Conservation (phyloP, 2,329 filamentous ascomycete genomes). For the Xylariaceae sp. region DNA sequence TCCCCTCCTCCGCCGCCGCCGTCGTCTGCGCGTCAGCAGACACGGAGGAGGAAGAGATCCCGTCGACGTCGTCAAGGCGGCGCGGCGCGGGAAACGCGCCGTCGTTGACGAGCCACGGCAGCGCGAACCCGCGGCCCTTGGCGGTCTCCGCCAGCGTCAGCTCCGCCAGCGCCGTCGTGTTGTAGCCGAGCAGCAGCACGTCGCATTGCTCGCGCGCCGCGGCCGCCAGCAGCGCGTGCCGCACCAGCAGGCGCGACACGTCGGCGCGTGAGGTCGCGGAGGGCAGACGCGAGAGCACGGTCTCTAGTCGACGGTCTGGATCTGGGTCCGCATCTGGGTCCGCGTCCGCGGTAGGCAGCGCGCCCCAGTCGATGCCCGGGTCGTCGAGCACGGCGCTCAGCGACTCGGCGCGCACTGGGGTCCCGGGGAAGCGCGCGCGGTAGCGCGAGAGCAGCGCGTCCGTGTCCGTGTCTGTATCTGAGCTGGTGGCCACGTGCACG, state of each 20-base stretch:
- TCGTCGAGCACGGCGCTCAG: slow-evolving; percentile 62
- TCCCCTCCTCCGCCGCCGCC: too few species aligned
- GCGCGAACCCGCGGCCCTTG: slow-evolving; percentile 82
- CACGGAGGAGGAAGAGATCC: too few species aligned
- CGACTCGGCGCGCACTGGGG: slow-evolving; percentile 64
- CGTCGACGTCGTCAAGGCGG: slow-evolving; percentile 19
- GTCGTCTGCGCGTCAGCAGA: neutral
- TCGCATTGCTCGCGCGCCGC: slow-evolving; percentile 65
- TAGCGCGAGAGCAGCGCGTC: slow-evolving; percentile 39
- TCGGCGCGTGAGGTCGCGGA: slow-evolving; percentile 79
- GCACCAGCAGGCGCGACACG: slow-evolving; percentile 69
- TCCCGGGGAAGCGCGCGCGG: slow-evolving; percentile 64
- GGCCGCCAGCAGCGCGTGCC: slow-evolving; percentile 69
- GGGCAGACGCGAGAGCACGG: slow-evolving; percentile 62
- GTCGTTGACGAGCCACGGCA: slow-evolving; percentile 83
- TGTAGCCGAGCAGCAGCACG: slow-evolving; percentile 80
- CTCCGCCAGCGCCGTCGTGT: slow-evolving; percentile 84
- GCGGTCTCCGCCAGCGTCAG: slow-evolving; percentile 85
- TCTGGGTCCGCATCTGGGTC: slow-evolving; percentile 1
- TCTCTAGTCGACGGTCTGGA: slow-evolving; percentile 44
- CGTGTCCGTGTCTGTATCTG: slow-evolving; percentile 4
- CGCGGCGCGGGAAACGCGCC: slow-evolving; percentile 52
- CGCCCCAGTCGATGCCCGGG: slow-evolving; percentile 56
- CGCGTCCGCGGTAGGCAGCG: slow-evolving; percentile 36
- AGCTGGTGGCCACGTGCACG: slow-evolving; percentile 55